Conservation (phyloP, 768 basidiomycete genomes). For the Mycena rosella region DNA sequence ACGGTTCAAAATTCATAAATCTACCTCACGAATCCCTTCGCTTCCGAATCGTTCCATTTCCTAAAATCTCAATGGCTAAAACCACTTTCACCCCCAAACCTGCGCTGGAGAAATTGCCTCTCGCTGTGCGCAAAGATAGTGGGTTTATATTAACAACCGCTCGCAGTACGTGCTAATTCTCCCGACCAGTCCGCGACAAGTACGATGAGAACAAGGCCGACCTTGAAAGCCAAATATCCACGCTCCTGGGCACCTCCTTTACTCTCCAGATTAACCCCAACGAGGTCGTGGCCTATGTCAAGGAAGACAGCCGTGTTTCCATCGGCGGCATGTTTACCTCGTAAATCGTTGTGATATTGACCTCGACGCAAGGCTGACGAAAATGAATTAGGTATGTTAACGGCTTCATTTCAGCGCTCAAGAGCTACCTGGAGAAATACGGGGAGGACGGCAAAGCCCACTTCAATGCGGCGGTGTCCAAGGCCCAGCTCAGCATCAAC, state of each 20-base stretch:
- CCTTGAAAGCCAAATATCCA: slow-evolving; percentile 46
- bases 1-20: background rate
- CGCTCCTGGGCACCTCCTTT: slow-evolving; percentile 46
- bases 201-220: slow-evolving; percentile 51
- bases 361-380: background rate
- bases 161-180: background rate
- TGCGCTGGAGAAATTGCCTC: slow-evolving; percentile 40
- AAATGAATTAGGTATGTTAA: slow-evolving; percentile 48
- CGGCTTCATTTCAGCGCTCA: slow-evolving; percentile 49
- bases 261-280: slow-evolving; percentile 49
- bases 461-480: slow-evolving; percentile 52
- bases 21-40: background rate
- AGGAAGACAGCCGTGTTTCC: slow-evolving; percentile 34
- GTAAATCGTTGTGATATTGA: slow-evolving; percentile 27
- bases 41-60: background rate
- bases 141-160: background rate
- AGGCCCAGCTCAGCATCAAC: slow-evolving; percentile 46
- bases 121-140: slow-evolving; percentile 42
- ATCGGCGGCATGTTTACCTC: slow-evolving; percentile 42
- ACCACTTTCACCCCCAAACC: slow-evolving; percentile 36
- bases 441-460: slow-evolving; percentile 50
- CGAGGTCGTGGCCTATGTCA: slow-evolving; percentile 50
- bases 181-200: slow-evolving; percentile 50
- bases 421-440: slow-evolving; percentile 46
- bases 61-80: slow-evolving; percentile 31